Base-by-base conservation (phyloP, 768 basidiomycete species). In the Russula sp. region DNA sequence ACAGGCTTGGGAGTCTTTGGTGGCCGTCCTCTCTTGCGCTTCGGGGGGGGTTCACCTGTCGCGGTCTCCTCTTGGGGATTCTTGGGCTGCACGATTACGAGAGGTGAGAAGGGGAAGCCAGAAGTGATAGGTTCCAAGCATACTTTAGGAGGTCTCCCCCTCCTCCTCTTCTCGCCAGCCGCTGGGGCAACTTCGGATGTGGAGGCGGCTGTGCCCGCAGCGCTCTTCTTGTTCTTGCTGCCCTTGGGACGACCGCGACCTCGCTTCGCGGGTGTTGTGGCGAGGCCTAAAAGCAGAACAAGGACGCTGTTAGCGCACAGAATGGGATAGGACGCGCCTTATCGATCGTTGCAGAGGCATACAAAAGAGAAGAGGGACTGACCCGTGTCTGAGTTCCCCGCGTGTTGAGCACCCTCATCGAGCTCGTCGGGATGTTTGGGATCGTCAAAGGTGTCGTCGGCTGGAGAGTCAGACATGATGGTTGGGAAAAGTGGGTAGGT, bases 231-330 rank as follows among this genome's bases (percentile, higher is more conserved):
- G 75, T 84, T 84, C 78, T 90, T 94, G 75, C 89, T 91, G 69
- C 93, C 93, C 74, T 87, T 91, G 64, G 94, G 94, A 68, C 94
- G 85, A 58, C 94, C 94, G 52, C 94, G 83, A 71, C 89, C 85
- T 70, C 93, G 86, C 78, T 92, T 94, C 65, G 72, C 69, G 47
- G 82, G 79, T 50, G 75, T 57, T 63, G 75, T 70, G 42, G 66
- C 68, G 57, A 72, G 65, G 77, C 72, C 61, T 78, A 69, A 68
- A 59, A 64, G 68, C 71, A 71, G 73, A 69, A 73, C 71, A 64
- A 72, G 68, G 67, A 59, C 47, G 67, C 60, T 1, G 63, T 69
- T 63, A 58, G 58, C 49, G 42, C 51, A 59, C 27, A 39, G 55
- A 52, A 35, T 6, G 37, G 68, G 65, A 61, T 49, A 48, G 57